These are phyloP conservation scores for Pichia pseudocactophila DNA, from an alignment of 805 yeast genomes.

Conservation along the genomic window DNA sequence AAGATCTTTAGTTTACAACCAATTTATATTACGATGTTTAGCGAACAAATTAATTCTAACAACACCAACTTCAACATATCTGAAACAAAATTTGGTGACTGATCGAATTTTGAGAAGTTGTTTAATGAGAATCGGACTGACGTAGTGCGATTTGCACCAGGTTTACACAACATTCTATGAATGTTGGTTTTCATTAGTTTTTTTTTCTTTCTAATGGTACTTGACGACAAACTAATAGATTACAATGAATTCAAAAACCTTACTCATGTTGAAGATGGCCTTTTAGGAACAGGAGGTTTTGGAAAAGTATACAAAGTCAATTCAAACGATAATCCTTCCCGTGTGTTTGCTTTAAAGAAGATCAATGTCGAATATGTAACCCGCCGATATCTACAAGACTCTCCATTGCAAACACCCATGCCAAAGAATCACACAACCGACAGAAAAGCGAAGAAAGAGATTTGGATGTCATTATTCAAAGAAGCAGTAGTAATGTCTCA, in stretches of 20 bases:
- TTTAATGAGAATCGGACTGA: too few species aligned
- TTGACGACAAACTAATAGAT: not conserved
- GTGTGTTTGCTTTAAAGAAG: slow-evolving; percentile 21
- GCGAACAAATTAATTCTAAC: too few species aligned
- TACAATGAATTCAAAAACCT: not conserved
- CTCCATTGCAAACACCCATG: slow-evolving; percentile 6
- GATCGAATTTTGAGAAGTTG: too few species aligned
- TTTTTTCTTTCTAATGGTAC: not conserved
- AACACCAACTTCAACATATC: too few species aligned
- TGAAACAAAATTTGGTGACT: too few species aligned
- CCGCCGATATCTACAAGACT: slow-evolving; percentile 1
- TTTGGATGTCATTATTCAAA: slow-evolving; percentile 37
- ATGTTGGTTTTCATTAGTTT: too few species aligned
- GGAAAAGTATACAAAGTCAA: slow-evolving; percentile 61
- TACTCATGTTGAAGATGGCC: not conserved
- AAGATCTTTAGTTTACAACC: too few species aligned
- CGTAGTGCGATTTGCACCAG: too few species aligned
- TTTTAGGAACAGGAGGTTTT: slow-evolving; percentile 81
- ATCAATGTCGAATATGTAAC: slow-evolving; percentile 3
- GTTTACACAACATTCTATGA: too few species aligned
- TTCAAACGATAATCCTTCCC: slow-evolving; percentile 1
- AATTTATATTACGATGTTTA: too few species aligned
- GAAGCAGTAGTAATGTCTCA: slow-evolving; percentile 61
- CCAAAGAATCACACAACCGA: not conserved
- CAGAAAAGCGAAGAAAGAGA: slow-evolving; percentile 11